A percentile compares a stretch with the other conserved stretches of the same genome.
Conservation (phyloP, 345 rosid genomes). For the Pistacia atlantica region DNA sequence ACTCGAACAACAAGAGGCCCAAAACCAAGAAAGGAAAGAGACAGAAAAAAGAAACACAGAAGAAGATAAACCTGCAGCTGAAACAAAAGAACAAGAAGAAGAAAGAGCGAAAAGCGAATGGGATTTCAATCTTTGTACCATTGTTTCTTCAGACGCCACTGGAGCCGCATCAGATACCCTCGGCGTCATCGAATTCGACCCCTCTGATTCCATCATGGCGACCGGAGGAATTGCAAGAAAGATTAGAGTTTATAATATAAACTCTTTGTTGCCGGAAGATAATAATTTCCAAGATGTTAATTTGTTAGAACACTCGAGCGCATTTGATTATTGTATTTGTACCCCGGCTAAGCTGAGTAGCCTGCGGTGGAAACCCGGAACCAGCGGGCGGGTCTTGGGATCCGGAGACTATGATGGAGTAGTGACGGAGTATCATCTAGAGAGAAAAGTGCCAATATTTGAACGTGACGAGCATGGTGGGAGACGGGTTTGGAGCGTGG, state of each 20-base stretch:
- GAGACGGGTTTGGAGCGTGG: conserved; percentile 86
- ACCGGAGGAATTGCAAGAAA: conserved; percentile 91
- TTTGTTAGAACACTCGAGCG: conserved; percentile 51
- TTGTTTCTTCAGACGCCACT: conserved; percentile 41
- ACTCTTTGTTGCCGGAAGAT: conserved; percentile 33
- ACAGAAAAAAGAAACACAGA: conserved; percentile 10
- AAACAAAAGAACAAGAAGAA: not conserved
- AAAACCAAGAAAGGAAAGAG: conserved; percentile 11
- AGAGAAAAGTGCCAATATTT: conserved; percentile 53
- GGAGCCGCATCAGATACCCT: conserved; percentile 61
- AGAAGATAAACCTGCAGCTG: not conserved
- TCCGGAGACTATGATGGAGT: conserved; percentile 95
- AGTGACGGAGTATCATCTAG: conserved; percentile 81
- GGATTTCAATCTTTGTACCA: conserved; percentile 59
- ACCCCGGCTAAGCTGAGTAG: conserved; percentile 95
- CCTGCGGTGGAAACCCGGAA: conserved; percentile 70
- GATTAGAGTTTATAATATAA: conserved; percentile 61
- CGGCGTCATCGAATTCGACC: conserved; percentile 80
- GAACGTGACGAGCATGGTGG: conserved; percentile 98
- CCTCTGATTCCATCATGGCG: conserved; percentile 50
- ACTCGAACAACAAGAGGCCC: not conserved
- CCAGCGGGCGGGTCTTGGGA: conserved; percentile 56
- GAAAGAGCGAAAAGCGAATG: conserved; percentile 55
- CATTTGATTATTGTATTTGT: conserved; percentile 58
- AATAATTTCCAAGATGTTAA: not conserved